Evolutionary conservation across 2,329 filamentous ascomycete species (phyloP), one percentile per base, ranked within the genome.

Genomic region (Sporothrix brunneoviolacea): DNA sequence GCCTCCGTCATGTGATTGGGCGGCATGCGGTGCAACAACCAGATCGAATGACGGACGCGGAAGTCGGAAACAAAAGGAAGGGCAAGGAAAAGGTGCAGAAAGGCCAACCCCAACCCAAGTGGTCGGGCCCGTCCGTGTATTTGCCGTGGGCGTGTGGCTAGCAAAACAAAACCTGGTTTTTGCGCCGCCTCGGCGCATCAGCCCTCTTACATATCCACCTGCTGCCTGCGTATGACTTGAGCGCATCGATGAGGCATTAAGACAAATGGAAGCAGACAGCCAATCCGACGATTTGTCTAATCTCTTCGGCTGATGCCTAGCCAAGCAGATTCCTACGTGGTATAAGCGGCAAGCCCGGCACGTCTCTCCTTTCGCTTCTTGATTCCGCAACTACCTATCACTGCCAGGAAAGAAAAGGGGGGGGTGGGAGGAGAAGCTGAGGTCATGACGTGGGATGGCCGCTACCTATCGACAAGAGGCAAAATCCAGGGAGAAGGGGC

Each of bases 371-470:
- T 22, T 12, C 15, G 4, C 30, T 30, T 24, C 24, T 16, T 32
- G 15, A 8, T 22, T 44, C 3, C 19, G n/a, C n/a, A n/a, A n/a
- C n/a, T n/a, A n/a, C n/a, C n/a, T n/a, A n/a, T n/a, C n/a, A 39
- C 36, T 22, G 9, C 33, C 15, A n/a, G 33, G n/a, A 16, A 41
- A 9, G 33, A 22, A 15, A 43, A 8, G 24, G 39, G 32, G 32
- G 33, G 10, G 33, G 22, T 36, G 45, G 24, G 45, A n/a, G 35
- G 32, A n/a, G 15, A 18, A 18, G n/a, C n/a, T n/a, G n/a, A n/a
- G n/a, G n/a, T n/a, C n/a, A 30, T 41, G 42, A 46, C 49, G 49
- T 51, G 49, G 48, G 49, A 51, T 51, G 37, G 18, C 28, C 33
- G 21, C 8, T 21, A 30, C 37, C 42, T 51, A 46, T 41, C 42